Evolutionary conservation across 805 yeast species (phyloP), one percentile per base, ranked within the genome.

Genomic region (Wickerhamiella hasegawae): DNA sequence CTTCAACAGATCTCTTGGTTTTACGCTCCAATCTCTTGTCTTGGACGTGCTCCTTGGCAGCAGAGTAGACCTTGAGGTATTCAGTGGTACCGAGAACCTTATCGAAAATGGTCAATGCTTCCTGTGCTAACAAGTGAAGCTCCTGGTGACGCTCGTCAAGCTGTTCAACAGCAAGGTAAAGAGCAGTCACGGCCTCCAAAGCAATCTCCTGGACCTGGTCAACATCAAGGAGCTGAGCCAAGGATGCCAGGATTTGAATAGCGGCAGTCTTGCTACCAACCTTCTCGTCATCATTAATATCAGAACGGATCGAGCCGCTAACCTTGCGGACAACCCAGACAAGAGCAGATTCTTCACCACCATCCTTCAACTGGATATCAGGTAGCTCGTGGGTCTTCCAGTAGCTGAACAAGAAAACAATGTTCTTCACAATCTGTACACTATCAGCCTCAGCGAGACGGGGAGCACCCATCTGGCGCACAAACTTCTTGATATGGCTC

Each of bases 391-490:
- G n/a, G 18, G 54, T 47, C 20, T 69, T 65, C 94, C 94, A 84
- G 36, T 57, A 57, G 55, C 66, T 65, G 5, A 76, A 61, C 21
- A 82, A 62, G 25, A 62, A 52, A 1, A 76, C 73, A 41, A 85
- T 54, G 40, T 76, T 76, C 52, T 76, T 80, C 17, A 78, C 72
- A 20, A 70, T 63, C 49, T 75, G 78, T 14, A 63, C 52, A 0
- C 80, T 78, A 37, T 83, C 59, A 1, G 65, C 69, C 34, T 73
- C 75, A 3, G 78, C 57, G 19, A 84, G 63, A 5, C 67, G 55
- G 2, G 94, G 90, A 2, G 95, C 94, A 18, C 78, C 72, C 32
- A 87, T 58, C 60, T 82, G 94, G 47, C 85, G 78, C 40, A 83
- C 62, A 25, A 70, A 57, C 46, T 83, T 68, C 45, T 69, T 68